Evolutionary conservation across 139 green algal species (phyloP), one percentile per base, ranked within the genome.

Genomic region (Marvania coccoides): DNA sequence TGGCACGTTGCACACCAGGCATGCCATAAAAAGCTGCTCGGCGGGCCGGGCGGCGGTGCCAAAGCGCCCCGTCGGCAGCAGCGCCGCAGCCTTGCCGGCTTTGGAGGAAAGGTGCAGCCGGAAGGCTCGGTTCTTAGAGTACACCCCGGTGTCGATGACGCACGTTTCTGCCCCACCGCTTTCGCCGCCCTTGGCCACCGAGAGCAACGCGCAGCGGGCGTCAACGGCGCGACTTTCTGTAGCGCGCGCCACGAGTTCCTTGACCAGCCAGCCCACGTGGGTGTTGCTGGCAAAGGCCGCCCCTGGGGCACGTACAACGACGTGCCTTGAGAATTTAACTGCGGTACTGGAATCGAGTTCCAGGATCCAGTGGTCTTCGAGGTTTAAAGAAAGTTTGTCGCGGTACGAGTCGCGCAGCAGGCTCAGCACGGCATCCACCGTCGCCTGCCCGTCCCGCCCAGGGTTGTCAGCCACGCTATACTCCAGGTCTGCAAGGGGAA

Each of bases 301-400:
- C 12, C 79, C 81, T 0, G 84, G 79, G 14, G 84, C 42, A 26
- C 81, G 61, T 5, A 96, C 33, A 6, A 93, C 35, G 30, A 96
- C 30, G 61, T 96, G 90, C 5, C 87, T 67, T 1, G 75, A 88
- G 62, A 88, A 95, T 80, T 96, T 96, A 38, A 71, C 66, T 1
- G 70, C 31, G 2, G 76, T 86, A 29, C 68, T 73, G 7, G 75
- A 85, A 48, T 91, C 84, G 13, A 95, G 75, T 63, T 95, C 88
- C 45, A 90, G 31, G 14, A 94, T 68, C 42, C 47, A 59, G 42
- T 29, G 30, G 37, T 59, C 48, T 12, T 9, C 9, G 4, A 30
- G n/a, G n/a, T n/a, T n/a, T n/a, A n/a, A n/a, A n/a, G n/a, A n/a
- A n/a, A n/a, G n/a, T n/a, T 24, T 34, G 30, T 54, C 19, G 38